Percentiles rank a stretch among this genome's conserved stretches.
These are phyloP conservation scores for Umbelopsis sp. DNA, from an alignment of 192 early-diverging fungal species.

Conservation along the genomic window DNA sequence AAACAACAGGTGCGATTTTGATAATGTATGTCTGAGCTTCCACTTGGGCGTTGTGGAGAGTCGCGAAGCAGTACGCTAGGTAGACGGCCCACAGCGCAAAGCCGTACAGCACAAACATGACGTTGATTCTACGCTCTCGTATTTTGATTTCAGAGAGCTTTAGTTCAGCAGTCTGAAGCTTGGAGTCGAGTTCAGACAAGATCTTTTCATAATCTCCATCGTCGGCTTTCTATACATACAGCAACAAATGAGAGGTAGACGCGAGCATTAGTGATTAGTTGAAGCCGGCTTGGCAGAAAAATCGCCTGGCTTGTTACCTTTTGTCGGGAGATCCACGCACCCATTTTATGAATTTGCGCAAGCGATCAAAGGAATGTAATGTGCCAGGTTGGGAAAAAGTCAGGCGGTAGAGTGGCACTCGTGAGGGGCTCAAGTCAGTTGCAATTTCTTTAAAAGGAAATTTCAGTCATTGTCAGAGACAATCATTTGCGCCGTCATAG, in stretches of 20 bases:
- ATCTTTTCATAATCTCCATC: conserved; percentile 43
- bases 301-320: not conserved
- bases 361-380: not conserved
- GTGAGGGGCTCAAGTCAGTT: not conserved
- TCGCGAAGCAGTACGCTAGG: conserved; percentile 50
- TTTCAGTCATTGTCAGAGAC: conserved; percentile 8
- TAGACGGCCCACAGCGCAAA: conserved; percentile 57
- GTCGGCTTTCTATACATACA: conserved; percentile 24
- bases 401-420: conserved; percentile 8
- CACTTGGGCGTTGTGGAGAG: conserved; percentile 21
- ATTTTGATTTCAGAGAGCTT: conserved; percentile 69
- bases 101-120: conserved; percentile 63
- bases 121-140: conserved; percentile 55
- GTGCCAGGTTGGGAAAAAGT: not conserved
- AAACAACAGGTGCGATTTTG: not conserved
- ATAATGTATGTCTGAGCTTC: not conserved
- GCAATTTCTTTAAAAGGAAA: not conserved
- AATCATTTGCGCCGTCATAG: no score
- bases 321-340: conserved; percentile 1
- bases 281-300: not conserved
- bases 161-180: conserved; percentile 63
- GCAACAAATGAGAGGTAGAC: no score
- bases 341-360: not conserved
- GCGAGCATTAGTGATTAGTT: not conserved
- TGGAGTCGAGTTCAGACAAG: conserved; percentile 66